Percentiles rank a stretch among this genome's conserved stretches.
Evolutionary conservation across 768 basidiomycete genomes (phyloP).

Genomic region (Melanogaster broomeanus): DNA sequence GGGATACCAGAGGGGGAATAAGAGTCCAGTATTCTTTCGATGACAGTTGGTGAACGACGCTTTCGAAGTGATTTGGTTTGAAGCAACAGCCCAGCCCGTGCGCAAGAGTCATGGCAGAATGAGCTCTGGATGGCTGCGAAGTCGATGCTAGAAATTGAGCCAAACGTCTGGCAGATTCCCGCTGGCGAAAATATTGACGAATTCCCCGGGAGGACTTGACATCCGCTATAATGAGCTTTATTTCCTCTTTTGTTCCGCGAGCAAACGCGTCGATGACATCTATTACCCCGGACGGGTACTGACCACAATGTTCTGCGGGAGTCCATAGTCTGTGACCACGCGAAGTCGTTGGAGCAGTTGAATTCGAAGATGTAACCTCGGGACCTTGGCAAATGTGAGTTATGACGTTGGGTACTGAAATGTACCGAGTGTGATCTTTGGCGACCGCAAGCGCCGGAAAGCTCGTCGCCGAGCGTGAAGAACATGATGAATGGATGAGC

Average conservation of each 20-base stretch:
- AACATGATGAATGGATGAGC: constrained; percentile 25
- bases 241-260: constrained; percentile 13
- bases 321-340: not conserved
- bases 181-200: constrained; percentile 31
- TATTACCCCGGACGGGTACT: constrained; percentile 26
- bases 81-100: constrained; percentile 49
- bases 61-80: constrained; percentile 60
- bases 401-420: constrained; percentile 3
- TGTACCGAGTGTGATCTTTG: constrained; percentile 4
- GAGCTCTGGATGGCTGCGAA: constrained; percentile 40
- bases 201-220: constrained; percentile 24
- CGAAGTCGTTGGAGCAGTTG: not conserved
- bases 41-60: constrained; percentile 52
- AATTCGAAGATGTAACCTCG: not conserved
- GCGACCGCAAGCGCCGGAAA: constrained; percentile 19
- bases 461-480: constrained; percentile 3
- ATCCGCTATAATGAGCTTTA: constrained; percentile 5
- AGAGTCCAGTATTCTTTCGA: constrained; percentile 48
- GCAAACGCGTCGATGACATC: constrained; percentile 27
- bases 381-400: constrained; percentile 1
- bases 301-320: constrained; percentile 5
- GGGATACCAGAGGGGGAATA: constrained; percentile 47
- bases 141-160: constrained; percentile 36
- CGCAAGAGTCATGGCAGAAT: constrained; percentile 49
- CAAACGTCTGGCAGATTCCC: constrained; percentile 33